A percentile compares a stretch with the other conserved stretches of the same genome.
These are phyloP conservation scores for Candida rishiriensis DNA, from an alignment of 805 yeast species.

Conservation along the genomic window DNA sequence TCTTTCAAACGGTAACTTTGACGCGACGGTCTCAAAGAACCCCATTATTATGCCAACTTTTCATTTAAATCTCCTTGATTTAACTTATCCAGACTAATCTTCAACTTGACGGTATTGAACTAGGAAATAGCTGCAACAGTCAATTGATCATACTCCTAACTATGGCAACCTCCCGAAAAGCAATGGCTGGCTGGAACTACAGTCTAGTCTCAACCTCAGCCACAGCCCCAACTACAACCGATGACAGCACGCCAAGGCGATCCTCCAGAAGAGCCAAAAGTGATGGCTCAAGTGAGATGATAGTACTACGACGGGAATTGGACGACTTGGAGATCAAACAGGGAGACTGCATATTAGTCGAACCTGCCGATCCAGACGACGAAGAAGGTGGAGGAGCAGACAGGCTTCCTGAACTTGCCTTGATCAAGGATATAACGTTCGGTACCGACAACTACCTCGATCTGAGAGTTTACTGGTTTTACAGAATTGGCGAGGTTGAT, in stretches of 20 bases:
- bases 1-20: too few species aligned
- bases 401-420: constrained; percentile 36
- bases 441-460: constrained; percentile 48
- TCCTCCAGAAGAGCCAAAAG: constrained; percentile 15
- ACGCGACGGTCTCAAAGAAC: too few species aligned
- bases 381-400: constrained; percentile 24
- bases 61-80: too few species aligned
- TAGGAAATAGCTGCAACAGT: too few species aligned
- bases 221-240: not conserved
- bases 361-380: constrained; percentile 23
- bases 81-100: too few species aligned
- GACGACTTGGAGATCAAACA: constrained; percentile 46
- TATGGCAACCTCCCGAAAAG: too few species aligned
- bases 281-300: constrained; percentile 3
- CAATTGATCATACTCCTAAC: too few species aligned
- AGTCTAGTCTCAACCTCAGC: too few species aligned
- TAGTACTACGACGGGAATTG: constrained; percentile 34
- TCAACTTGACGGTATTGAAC: too few species aligned
- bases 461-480: constrained; percentile 44
- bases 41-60: too few species aligned
- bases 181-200: too few species aligned
- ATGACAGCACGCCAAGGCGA: constrained; percentile 21
- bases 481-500: constrained; percentile 38
- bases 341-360: constrained; percentile 50
- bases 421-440: constrained; percentile 47